These are phyloP conservation scores for Zoysia matrella DNA, from an alignment of 202 grass and related monocot genomes.

Conservation along the genomic window DNA sequence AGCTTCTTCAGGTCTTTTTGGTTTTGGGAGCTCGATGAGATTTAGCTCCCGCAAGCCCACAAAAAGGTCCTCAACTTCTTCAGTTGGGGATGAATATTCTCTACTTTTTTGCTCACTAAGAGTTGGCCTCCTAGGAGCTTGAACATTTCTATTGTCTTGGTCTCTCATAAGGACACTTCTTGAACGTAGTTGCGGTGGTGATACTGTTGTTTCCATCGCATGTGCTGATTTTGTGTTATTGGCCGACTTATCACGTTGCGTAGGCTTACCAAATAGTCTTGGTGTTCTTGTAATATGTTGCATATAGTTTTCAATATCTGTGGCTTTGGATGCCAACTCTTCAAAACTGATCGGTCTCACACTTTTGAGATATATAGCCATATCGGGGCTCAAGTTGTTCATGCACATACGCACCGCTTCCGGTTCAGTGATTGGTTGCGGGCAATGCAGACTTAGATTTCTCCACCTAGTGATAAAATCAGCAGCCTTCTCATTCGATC, in stretches of 20 bases:
- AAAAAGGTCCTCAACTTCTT: background rate
- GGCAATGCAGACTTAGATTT: background rate
- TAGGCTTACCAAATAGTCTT: background rate
- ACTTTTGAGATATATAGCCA: conserved; percentile 8
- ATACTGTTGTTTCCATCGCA: background rate
- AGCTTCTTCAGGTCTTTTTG: too few species aligned
- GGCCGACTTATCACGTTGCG: background rate
- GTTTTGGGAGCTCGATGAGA: too few species aligned
- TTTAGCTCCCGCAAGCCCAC: background rate
- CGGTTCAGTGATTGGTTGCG: background rate
- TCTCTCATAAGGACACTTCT: background rate
- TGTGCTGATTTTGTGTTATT: background rate
- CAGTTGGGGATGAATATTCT: background rate
- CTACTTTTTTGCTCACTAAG: background rate
- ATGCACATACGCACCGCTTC: background rate
- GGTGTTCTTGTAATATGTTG: background rate
- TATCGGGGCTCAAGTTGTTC: background rate
- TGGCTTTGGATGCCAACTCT: conserved; percentile 1
- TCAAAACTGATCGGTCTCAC: background rate
- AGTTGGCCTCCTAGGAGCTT: background rate
- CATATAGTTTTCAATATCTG: conserved; percentile 15
- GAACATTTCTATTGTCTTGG: background rate
- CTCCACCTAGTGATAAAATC: conserved; percentile 18
- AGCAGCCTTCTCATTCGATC: background rate
- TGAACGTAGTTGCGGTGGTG: background rate